Conservation (phyloP, 1,139 yeast species). For the Protomyces pachydermus region DNA sequence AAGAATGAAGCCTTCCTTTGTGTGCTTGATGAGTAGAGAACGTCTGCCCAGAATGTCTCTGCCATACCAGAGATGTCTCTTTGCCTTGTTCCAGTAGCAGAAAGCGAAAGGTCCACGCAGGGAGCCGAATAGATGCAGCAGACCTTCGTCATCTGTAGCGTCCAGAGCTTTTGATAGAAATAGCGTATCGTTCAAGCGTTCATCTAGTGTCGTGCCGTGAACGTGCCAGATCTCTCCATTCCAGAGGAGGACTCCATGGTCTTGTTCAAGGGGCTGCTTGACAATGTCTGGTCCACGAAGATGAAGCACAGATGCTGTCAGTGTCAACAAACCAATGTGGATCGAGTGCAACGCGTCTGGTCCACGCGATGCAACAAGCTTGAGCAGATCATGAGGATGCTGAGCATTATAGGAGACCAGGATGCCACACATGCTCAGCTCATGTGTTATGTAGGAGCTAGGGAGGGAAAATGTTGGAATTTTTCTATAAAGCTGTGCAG, state of each 20-base stretch:
- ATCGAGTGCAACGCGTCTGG: constrained; percentile 30
- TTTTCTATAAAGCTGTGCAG: not conserved
- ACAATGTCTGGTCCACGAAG: constrained; percentile 60
- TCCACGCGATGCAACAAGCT: constrained; percentile 31
- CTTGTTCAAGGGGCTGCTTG: constrained; percentile 23
- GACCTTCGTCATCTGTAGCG: constrained; percentile 36
- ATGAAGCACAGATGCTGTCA: constrained; percentile 74
- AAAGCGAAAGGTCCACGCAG: constrained; percentile 80
- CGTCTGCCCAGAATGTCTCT: constrained; percentile 79
- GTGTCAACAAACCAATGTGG: constrained; percentile 36
- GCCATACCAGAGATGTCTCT: constrained; percentile 58
- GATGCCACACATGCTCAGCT: constrained; percentile 36
- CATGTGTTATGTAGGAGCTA: not conserved
- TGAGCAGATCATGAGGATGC: constrained; percentile 1
- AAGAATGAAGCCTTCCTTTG: constrained; percentile 38
- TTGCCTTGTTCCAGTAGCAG: constrained; percentile 39
- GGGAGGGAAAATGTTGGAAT: not conserved
- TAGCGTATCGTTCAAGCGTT: constrained; percentile 47
- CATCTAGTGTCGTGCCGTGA: not conserved
- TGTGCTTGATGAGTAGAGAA: constrained; percentile 52
- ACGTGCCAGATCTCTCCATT: constrained; percentile 24
- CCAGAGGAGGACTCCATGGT: constrained; percentile 21
- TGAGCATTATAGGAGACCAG: constrained; percentile 30
- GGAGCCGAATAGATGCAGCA: constrained; percentile 38
- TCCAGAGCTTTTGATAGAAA: constrained; percentile 41